These are phyloP conservation scores for Fusarium sp. DNA, from an alignment of 2,329 filamentous ascomycete species.

Conservation along the genomic window DNA sequence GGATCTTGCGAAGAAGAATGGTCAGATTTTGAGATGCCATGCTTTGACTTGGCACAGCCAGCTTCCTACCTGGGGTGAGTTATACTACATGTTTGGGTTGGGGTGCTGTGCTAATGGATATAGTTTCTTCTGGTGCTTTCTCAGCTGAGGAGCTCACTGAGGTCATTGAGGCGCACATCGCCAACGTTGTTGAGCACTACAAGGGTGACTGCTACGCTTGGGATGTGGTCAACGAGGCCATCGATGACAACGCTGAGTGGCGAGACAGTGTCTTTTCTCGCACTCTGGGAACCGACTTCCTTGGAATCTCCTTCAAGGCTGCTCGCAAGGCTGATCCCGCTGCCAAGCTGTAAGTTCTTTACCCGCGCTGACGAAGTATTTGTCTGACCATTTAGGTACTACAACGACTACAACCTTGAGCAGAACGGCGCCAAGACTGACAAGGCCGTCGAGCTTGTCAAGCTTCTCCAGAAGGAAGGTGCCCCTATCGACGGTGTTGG, in stretches of 20 bases:
- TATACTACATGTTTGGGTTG: fast-evolving
- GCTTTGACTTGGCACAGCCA: slow-evolving; percentile 61
- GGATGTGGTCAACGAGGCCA: slow-evolving; percentile 74
- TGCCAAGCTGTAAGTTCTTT: slow-evolving; percentile 59
- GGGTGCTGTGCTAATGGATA: neutral
- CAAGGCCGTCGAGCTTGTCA: slow-evolving; percentile 56
- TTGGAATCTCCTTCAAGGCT: slow-evolving; percentile 66
- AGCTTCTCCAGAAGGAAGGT: slow-evolving; percentile 56
- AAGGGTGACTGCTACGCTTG: slow-evolving; percentile 69
- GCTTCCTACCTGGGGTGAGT: slow-evolving; percentile 44
- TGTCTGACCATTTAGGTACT: slow-evolving; percentile 46
- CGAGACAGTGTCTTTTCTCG: slow-evolving; percentile 63
- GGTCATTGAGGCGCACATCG: slow-evolving; percentile 65
- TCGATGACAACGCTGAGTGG: slow-evolving; percentile 66
- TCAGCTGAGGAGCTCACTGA: slow-evolving; percentile 65
- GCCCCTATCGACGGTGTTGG: slow-evolving; percentile 71
- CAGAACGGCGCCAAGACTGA: slow-evolving; percentile 58
- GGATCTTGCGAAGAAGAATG: slow-evolving; percentile 57
- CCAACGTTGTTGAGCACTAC: slow-evolving; percentile 66
- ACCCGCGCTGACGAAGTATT: fast-evolving
- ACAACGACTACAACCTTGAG: slow-evolving; percentile 71
- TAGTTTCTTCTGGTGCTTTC: slow-evolving; percentile 55
- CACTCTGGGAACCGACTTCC: slow-evolving; percentile 65
- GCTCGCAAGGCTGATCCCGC: slow-evolving; percentile 63
- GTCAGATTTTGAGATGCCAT: slow-evolving; percentile 70